Evolutionary conservation across 2,329 filamentous ascomycete genomes (phyloP), one percentile per base, ranked within the genome.

Genomic region (Sporothrix brasiliensis): DNA sequence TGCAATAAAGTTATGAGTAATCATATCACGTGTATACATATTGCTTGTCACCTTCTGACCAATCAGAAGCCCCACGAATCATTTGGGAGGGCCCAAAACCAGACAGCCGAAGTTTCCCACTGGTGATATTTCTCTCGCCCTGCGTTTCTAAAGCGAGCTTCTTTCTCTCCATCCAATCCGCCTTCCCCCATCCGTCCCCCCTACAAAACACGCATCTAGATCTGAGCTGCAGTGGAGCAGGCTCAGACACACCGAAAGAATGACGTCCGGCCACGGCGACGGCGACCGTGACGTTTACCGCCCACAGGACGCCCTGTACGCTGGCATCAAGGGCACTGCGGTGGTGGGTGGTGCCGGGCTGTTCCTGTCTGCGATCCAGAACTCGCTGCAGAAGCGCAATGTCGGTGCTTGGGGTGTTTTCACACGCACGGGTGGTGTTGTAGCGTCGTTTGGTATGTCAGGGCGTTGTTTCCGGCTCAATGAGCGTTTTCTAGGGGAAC

Each of bases 381-480:
- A 97, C 84, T 92, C 93, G 71, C 86, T 97, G 76, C 86, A 90
- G 69, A 93, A 89, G 83, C 86, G 88, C 79, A 97, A 97, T 80
- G 84, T 95, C 74, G 92, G 93, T 76, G 86, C 89, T 73, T 88
- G 90, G 83, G 91, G 92, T 75, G 86, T 97, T 77, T 89, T 98
- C 79, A 92, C 92, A 61, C 88, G 89, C 77, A 90, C 89, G 70
- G 94, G 93, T 74, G 84, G 89, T 77, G 90, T 90, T 66, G 91
- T 91, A 76, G 79, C 88, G 60, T 88, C 88, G 49, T 90, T 89
- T 76, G 87, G 90, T 92, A 34, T 7, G 61, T 66, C 16, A 21
- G 14, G 24, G 10, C 6, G 16, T 24, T 21, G 58, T 27, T 7
- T 50, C 24, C 16, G 19, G 49, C 2, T 34, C 49, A 53, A 49